Base-by-base conservation (phyloP, 176 grass and related monocot genomes). In the Eragrostis nindensis region DNA sequence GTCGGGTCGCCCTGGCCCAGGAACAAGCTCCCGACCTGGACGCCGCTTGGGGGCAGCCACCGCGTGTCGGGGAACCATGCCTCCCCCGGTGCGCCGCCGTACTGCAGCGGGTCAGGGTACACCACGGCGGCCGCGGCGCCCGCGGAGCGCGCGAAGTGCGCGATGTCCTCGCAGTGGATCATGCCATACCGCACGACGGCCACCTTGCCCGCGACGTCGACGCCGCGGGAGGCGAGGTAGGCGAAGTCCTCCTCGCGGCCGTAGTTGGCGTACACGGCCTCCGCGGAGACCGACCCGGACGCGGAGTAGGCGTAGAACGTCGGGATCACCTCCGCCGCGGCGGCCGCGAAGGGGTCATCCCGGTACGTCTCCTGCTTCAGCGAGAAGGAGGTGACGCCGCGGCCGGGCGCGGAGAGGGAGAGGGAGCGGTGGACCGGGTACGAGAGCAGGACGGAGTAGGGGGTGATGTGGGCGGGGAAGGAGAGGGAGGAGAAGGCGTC, bases 131-230 rank as follows among this genome's bases (percentile, higher is more conserved):
- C 94, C 3, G 80, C 82, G 10, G 94, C 89, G 6, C 94, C 91
- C 0, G 85, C 91, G 26, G 63, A 82, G 62, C 87, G 85, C 26
- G 91, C 89, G 63, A 87, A 90, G 70, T 73, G 86, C 27, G 74
- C 71, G 8, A 97, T 90, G 74, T 94, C 94, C 73, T 93, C 91
- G 63, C 94, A 91, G 83, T 71, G 93, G 86, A 97, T 94, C 80
- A 17, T 82, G 8, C 94, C 94, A 71, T 97, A 94, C 60, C 89
- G 79, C 8, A 82, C 91, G 8, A 97, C 36, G 25, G 86, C 84
- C 40, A 97, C 82, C 7, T 86, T 83, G 27, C 89, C 91, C 13
- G 85, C 85, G 40, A 94, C 79, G 75, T 88, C 69, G 12, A 97
- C 70, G 2, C 89, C 82, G 4, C 76, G 72, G 52, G 87, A 68